Base-by-base conservation (phyloP, 495 filamentous ascomycete genomes). In the Podospora fimiseda region DNA sequence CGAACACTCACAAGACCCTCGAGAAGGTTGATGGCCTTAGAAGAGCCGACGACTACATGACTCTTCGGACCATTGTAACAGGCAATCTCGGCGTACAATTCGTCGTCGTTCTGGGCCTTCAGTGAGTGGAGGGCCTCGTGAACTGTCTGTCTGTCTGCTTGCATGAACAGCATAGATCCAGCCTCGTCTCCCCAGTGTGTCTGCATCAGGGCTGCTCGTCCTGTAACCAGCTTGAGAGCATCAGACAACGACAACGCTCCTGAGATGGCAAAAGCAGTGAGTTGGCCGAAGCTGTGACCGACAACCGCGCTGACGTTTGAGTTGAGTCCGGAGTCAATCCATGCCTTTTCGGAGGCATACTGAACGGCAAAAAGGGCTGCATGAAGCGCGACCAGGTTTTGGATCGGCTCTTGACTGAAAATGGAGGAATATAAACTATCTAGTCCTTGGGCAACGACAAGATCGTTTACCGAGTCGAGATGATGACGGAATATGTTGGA, bases 31-130 rank as follows among this genome's bases (percentile, higher is more conserved):
- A 72, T 67, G 8, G 68, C 68, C 0, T 73, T 52, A 2, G 70
- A 62, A 19, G 65, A 60, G 0, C 80, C 80, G 2, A 71, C 76
- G 7, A 81, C 46, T 0, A 71, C 74, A 41, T 74, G 73, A 50
- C 67, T 75, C 9, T 59, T 59, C 2, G 74, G 70, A 0, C 73
- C 76, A 55, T 83, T 83, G 62, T 67, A 74, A 57, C 80, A 83
- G 0, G 78, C 77, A 57, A 81, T 74, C 23, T 53, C 27, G 27
- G 27, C 27, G 27, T 33, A 33, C 27, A 33, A 11, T 5, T 33
- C 27, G 27, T 11, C 27, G 27, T 5, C 11, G 27, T 33, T 33
- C 27, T 33, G 6, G 6, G 27, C 27, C 27, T 33, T 33, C 11
- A 33, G 27, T 11, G 27, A 33, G 6, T 33, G 5, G 27, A 33